Evolutionary conservation across 2,329 filamentous ascomycete species (phyloP).

Genomic region (Domatiomyces catenatus): DNA sequence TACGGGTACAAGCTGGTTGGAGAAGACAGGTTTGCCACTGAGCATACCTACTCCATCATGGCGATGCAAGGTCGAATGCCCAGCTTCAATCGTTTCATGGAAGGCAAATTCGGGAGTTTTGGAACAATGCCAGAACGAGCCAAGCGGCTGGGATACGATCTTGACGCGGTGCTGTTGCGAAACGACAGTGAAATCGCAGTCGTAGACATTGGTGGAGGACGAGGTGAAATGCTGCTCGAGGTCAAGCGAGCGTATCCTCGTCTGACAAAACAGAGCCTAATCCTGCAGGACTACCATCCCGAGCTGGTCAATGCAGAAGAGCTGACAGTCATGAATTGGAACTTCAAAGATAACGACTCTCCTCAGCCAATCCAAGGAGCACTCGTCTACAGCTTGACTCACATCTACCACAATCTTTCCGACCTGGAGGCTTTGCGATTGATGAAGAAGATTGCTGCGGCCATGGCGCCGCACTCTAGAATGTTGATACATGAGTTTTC

Average conservation of each 20-base stretch:
- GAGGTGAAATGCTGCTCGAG: slow-evolving; percentile 24
- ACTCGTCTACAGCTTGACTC: slow-evolving; percentile 22
- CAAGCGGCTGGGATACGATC: slow-evolving; percentile 21
- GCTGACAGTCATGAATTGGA: slow-evolving; percentile 22
- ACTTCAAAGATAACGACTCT: slow-evolving; percentile 21
- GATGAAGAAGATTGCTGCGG: slow-evolving; percentile 23
- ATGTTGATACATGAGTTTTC: slow-evolving; percentile 24
- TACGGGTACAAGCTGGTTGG: slow-evolving; percentile 23
- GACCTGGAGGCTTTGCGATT: slow-evolving; percentile 24
- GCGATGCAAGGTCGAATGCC: slow-evolving; percentile 23
- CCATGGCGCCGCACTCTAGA: slow-evolving; percentile 23
- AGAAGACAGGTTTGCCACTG: slow-evolving; percentile 16
- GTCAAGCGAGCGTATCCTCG: slow-evolving; percentile 22
- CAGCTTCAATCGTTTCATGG: slow-evolving; percentile 28
- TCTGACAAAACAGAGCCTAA: slow-evolving; percentile 17
- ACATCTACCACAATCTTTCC: slow-evolving; percentile 25
- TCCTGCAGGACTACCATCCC: slow-evolving; percentile 25
- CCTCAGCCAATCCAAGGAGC: slow-evolving; percentile 23
- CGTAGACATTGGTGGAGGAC: slow-evolving; percentile 26
- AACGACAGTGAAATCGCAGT: slow-evolving; percentile 14
- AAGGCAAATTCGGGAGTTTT: slow-evolving; percentile 24
- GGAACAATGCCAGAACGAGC: slow-evolving; percentile 22
- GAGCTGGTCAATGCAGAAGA: slow-evolving; percentile 18
- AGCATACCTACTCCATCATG: slow-evolving; percentile 27
- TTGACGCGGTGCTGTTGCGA: slow-evolving; percentile 17